Evolutionary conservation across 495 filamentous ascomycete genomes (phyloP), one percentile per base, ranked within the genome.

Genomic region (Thermothielavioides terrestris): DNA sequence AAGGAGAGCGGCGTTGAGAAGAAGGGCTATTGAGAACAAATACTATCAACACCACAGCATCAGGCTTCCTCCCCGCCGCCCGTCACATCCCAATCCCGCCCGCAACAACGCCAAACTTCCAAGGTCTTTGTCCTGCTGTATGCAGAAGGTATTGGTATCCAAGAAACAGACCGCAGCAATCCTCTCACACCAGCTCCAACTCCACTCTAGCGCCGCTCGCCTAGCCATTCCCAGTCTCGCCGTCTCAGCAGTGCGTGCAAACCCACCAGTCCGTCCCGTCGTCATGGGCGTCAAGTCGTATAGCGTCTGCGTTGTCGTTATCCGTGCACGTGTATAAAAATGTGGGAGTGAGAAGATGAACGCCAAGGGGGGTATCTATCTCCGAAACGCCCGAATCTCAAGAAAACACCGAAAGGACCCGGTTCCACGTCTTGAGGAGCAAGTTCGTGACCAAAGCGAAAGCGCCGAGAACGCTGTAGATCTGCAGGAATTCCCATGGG

Each of bases 401-500:
- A 0, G 30, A 41, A 1, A 50, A 15, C 3, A 47, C 41, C 14
- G 43, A 39, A 44, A 39, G 21, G 32, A 54, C 25, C 12, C 54
- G 50, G 21, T 46, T 42, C 55, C 58, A 64, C 11, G 52, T 40
- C 53, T 58, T 67, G 3, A 64, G 39, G 26, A 68, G 34, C 21
- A 65, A 50, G 27, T 63, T 71, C 22, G 60, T 51, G 6, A 68
- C 4, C 28, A 75, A 49, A 2, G 59, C 68, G 17, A 68, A 60
- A 6, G 56, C 48, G 37, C 64, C 71, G 18, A 71, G 51, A 41
- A 74, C 63, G n/a, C 57, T 54, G 14, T 74, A 80, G 7, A 79
- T 69, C 53, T 72, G 70, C 17, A 73, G 46, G 48, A 78, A 73
- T 51, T 80, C 77, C 54, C 70, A 74, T 39, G 62, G 62, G 45